Percentiles rank a stretch among this genome's conserved stretches.
Conservation (phyloP, 2,329 filamentous ascomycete genomes). For the Cyphellophora europaea region DNA sequence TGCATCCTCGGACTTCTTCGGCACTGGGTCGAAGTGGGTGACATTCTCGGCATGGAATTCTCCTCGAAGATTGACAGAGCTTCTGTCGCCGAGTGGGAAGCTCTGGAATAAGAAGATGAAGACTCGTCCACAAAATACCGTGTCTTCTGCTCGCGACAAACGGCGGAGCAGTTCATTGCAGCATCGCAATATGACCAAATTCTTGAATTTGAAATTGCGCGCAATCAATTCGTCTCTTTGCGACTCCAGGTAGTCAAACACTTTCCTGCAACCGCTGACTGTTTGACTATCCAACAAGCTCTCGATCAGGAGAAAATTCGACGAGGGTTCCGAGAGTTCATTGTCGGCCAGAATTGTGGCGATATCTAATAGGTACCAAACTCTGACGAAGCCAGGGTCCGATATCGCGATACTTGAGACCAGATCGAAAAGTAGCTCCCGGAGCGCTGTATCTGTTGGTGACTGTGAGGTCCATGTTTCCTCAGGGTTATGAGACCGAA, state of each 20-base stretch:
- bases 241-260: slow-evolving; percentile 94
- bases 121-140: slow-evolving; percentile 91
- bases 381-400: slow-evolving; percentile 64
- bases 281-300: slow-evolving; percentile 94
- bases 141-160: slow-evolving; percentile 91
- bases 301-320: slow-evolving; percentile 86
- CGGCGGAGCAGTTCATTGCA: slow-evolving; percentile 93
- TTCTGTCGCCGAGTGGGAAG: slow-evolving; percentile 92
- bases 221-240: slow-evolving; percentile 79
- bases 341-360: slow-evolving; percentile 80
- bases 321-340: slow-evolving; percentile 60
- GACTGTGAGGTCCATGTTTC: background rate
- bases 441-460: slow-evolving; percentile 71
- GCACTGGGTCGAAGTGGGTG: slow-evolving; percentile 64
- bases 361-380: slow-evolving; percentile 93
- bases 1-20: slow-evolving; percentile 33
- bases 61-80: slow-evolving; percentile 89
- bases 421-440: slow-evolving; percentile 68
- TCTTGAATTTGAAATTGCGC: slow-evolving; percentile 70
- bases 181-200: slow-evolving; percentile 78
- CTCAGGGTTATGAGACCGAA: slow-evolving; percentile 4
- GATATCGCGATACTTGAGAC: slow-evolving; percentile 68
- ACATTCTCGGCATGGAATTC: slow-evolving; percentile 95
- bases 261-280: slow-evolving; percentile 77
- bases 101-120: slow-evolving; percentile 99